These are phyloP conservation scores for Zalaria obscura DNA, from an alignment of 2,329 filamentous ascomycete genomes.

Conservation along the genomic window DNA sequence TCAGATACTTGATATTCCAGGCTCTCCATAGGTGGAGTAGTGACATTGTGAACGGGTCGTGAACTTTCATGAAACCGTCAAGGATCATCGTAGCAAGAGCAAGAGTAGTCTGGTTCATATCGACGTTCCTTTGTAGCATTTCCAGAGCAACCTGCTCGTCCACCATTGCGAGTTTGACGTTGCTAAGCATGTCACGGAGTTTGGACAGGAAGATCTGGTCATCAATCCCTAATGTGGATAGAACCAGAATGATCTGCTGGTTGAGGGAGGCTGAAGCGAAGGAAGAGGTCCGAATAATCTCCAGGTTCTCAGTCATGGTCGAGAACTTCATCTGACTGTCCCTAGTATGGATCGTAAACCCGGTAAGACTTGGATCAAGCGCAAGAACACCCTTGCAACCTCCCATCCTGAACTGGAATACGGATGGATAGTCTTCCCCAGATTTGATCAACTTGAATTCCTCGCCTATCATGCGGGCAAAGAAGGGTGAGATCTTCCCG, in stretches of 20 bases:
- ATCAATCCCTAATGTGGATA: constrained; percentile 62
- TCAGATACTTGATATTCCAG: constrained; percentile 79
- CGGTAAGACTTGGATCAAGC: constrained; percentile 47
- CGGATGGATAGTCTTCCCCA: constrained; percentile 49
- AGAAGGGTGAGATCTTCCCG: constrained; percentile 71
- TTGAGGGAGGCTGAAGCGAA: constrained; percentile 72
- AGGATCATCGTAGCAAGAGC: constrained; percentile 61
- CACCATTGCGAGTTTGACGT: constrained; percentile 56
- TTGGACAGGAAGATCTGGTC: constrained; percentile 53
- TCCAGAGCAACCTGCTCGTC: constrained; percentile 49
- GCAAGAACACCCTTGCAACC: constrained; percentile 84
- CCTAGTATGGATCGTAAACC: constrained; percentile 57
- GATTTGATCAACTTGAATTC: constrained; percentile 49
- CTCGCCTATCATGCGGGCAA: constrained; percentile 58
- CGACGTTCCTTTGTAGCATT: constrained; percentile 61
- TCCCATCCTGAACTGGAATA: constrained; percentile 82
- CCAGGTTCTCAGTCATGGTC: constrained; percentile 55
- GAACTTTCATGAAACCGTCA: constrained; percentile 59
- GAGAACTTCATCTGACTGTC: constrained; percentile 81
- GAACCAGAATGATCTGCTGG: constrained; percentile 75
- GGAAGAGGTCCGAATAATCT: constrained; percentile 71
- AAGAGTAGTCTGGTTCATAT: constrained; percentile 71
- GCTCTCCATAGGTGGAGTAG: constrained; percentile 72
- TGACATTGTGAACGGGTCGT: constrained; percentile 72
- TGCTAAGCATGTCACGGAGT: constrained; percentile 50